Conservation (phyloP, 352 stramenopile genomes). For the Pythium monospermum region DNA sequence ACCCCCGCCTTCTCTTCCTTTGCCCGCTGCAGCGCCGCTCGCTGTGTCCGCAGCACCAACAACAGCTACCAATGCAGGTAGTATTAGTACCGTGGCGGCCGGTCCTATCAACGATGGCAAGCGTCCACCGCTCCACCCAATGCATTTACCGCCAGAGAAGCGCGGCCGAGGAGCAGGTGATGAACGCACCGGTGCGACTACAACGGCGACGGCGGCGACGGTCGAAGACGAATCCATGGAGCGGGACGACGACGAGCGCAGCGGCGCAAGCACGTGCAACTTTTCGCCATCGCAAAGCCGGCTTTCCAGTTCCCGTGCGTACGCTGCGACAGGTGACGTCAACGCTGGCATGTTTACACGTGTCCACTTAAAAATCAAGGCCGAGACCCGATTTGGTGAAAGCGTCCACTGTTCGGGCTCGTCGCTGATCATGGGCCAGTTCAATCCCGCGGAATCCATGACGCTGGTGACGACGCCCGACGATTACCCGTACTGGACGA, state of each 20-base stretch:
- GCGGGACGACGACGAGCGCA: slow-evolving; percentile 18
- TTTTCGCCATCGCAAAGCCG: slow-evolving; percentile 13
- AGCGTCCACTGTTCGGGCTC: slow-evolving; percentile 74
- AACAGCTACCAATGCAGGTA: slow-evolving; percentile 1
- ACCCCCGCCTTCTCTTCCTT: too few relatives aligned
- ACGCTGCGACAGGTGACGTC: slow-evolving; percentile 41
- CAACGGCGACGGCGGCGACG: background rate
- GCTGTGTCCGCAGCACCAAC: slow-evolving; percentile 1
- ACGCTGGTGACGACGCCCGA: slow-evolving; percentile 95
- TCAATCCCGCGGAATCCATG: slow-evolving; percentile 86
- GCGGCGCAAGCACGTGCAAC: slow-evolving; percentile 7
- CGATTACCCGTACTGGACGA: slow-evolving; percentile 96
- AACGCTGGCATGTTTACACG: slow-evolving; percentile 82
- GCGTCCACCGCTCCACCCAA: slow-evolving; percentile 38
- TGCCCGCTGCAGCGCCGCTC: slow-evolving; percentile 1
- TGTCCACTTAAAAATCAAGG: slow-evolving; percentile 67
- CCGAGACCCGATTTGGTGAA: slow-evolving; percentile 68
- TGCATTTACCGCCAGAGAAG: slow-evolving; percentile 42
- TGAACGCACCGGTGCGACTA: slow-evolving; percentile 1
- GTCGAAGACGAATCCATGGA: slow-evolving; percentile 15
- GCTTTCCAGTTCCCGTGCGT: slow-evolving; percentile 13
- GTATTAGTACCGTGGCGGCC: too few relatives aligned
- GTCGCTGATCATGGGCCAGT: slow-evolving; percentile 84
- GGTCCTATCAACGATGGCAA: slow-evolving; percentile 25
- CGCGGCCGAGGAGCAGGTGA: slow-evolving; percentile 27